These are phyloP conservation scores for Cryptococcus sp. DNA, from an alignment of 1,284 basidiomycete species.

Conservation along the genomic window DNA sequence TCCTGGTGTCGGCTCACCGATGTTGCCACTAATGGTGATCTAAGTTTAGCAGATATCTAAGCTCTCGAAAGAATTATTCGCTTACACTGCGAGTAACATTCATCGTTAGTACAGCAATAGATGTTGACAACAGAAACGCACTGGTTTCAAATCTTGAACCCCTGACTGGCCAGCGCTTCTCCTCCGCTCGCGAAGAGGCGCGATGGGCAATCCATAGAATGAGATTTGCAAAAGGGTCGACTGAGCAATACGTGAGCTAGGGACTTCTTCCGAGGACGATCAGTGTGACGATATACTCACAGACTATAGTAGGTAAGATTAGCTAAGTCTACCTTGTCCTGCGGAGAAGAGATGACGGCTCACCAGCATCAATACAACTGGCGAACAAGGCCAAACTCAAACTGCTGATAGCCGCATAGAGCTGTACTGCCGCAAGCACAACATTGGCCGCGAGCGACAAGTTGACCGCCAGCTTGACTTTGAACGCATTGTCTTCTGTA, in stretches of 20 bases:
- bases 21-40: slow-evolving; percentile 25
- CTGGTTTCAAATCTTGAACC: slow-evolving; percentile 88
- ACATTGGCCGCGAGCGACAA: slow-evolving; percentile 78
- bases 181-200: slow-evolving; percentile 70
- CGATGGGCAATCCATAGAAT: slow-evolving; percentile 79
- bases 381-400: slow-evolving; percentile 84
- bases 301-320: slow-evolving; percentile 17
- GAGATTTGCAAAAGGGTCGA: slow-evolving; percentile 88
- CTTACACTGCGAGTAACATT: slow-evolving; percentile 16
- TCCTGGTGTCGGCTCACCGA: slow-evolving; percentile 12
- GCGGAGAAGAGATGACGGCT: neutral
- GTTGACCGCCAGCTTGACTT: slow-evolving; percentile 87
- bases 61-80: neutral
- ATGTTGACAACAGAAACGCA: slow-evolving; percentile 22
- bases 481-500: slow-evolving; percentile 37
- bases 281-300: slow-evolving; percentile 15
- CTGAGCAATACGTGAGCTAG: slow-evolving; percentile 10
- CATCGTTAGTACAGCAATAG: neutral
- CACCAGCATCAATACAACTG: slow-evolving; percentile 79
- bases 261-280: too few species aligned
- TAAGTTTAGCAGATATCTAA: neutral
- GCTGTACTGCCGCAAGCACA: slow-evolving; percentile 58
- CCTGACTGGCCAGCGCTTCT: slow-evolving; percentile 86
- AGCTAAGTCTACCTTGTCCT: neutral
- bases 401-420: slow-evolving; percentile 79